Conservation (phyloP, 1,284 basidiomycete species). For the Cutaneotrichosporon sp. region DNA sequence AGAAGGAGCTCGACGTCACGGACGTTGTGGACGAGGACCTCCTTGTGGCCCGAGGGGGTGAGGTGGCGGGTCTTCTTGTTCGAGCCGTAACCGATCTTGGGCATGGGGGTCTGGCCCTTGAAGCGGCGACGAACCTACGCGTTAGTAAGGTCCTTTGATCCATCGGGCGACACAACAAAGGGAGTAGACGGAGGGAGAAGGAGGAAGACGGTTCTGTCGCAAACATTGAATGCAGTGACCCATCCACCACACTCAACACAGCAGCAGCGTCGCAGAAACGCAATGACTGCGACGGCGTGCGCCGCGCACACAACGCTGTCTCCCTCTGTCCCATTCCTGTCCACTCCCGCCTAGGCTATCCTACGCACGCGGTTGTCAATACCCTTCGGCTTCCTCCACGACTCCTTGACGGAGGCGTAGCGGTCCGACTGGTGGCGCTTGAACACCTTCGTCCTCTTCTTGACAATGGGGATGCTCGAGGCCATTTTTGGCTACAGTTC, state of each 20-base stretch:
- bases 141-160: slow-evolving; percentile 5
- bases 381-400: slow-evolving; percentile 97
- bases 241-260: too few species aligned
- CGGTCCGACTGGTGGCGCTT: slow-evolving; percentile 98
- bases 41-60: slow-evolving; percentile 89
- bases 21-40: slow-evolving; percentile 86
- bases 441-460: slow-evolving; percentile 94
- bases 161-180: background rate
- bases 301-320: background rate
- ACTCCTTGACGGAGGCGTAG: slow-evolving; percentile 89
- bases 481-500: slow-evolving; percentile 56
- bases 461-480: slow-evolving; percentile 83
- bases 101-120: slow-evolving; percentile 93
- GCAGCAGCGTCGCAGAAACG: too few species aligned
- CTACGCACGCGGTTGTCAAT: slow-evolving; percentile 73
- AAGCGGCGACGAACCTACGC: slow-evolving; percentile 69
- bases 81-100: slow-evolving; percentile 63
- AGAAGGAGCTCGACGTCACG: slow-evolving; percentile 87
- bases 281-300: background rate
- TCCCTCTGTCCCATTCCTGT: background rate
- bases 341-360: background rate
- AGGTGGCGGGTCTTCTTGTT: slow-evolving; percentile 78
- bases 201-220: background rate
- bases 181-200: background rate
- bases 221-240: background rate